Evolutionary conservation across 805 yeast species (phyloP), one percentile per base, ranked within the genome.

Genomic region (Clavispora santaluciae): DNA sequence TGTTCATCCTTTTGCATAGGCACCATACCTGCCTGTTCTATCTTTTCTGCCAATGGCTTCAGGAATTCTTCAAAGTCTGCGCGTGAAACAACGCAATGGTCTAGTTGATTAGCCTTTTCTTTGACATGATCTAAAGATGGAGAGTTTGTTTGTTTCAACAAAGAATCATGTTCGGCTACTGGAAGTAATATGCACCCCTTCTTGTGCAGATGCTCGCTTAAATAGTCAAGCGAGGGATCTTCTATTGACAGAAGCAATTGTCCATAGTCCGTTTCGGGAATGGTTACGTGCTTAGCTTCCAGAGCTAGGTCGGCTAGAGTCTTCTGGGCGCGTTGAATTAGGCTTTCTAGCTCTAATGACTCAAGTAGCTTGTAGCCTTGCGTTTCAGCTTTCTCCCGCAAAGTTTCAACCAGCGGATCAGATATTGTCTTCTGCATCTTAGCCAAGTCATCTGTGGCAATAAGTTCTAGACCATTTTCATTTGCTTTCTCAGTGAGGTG

Each of bases 211-310:
- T 42, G 42, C 15, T 39, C 45, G 20, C n/a, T 31, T 13, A 46
- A 42, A 30, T 41, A 43, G 7, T 44, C 52, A 7, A 42, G 16
- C 38, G 47, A 50, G 3, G 56, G 56, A 20, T 34, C 39, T 2
- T 31, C 37, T 1, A 45, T 17, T 4, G 35, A 24, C 17, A 34
- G 40, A 16, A 39, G 44, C 40, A 43, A 30, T 3, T 8, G 20
- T 13, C 40, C 37, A 18, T 44, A 21, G 10, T 49, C 48, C 8
- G 35, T 36, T 12, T 25, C 15, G 9, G 44, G 21, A 10, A 48
- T 22, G 12, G 38, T 39, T 5, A 35, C 31, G 21, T 21, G 30
- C 5, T 42, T 48, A 1, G 37, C 31, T 11, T 46, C 52, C 2
- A 31, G 21, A 8, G 50, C 52, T 30, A 48, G 33, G 8, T 37